Base-by-base conservation (phyloP, 2,329 filamentous ascomycete species). In the Microcera coccophila region DNA sequence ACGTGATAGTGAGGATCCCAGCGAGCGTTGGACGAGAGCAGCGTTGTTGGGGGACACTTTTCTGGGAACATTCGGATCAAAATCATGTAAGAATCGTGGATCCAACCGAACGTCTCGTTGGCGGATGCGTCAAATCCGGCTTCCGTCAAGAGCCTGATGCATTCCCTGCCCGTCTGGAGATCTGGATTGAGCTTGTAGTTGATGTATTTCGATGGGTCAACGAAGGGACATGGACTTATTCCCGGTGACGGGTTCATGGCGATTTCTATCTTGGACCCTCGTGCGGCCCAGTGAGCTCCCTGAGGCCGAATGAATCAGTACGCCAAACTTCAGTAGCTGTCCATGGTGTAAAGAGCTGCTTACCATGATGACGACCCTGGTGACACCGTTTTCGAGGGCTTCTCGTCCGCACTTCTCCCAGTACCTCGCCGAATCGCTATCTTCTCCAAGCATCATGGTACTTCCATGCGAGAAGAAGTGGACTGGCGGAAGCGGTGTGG, bases 401-500 rank as follows among this genome's bases (percentile, higher is more conserved):
- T 78, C 76, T 49, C 84, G 79, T 36, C 82, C 82, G 52, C 75
- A 78, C 48, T 74, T 70, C 58, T 82, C 81, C 82, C 82, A 85
- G 63, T 84, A 85, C 16, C 72, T 69, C 10, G 80, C 80, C 1
- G 79, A 81, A 2, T 67, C 61, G 12, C 75, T 78, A 52, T 82
- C 74, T 56, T 85, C 82, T 26, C 81, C 82, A 12, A 85, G 65
- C 82, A 85, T 85, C 80, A 84, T 84, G 29, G 81, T 85, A 12
- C 80, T 83, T 57, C 82, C 82, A 73, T 85, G 82, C 3, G 81
- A 83, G 63, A 85, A 85, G 64, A 84, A 79, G 58, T 83, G 76
- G 0, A 84, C 78, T 2, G 80, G 81, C 5, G 79, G n/a, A n/a
- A n/a, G n/a, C 22, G 22, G 22, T 7, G 22, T 26, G 12, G 22